Evolutionary conservation across 1,284 basidiomycete species (phyloP).

Genomic region (Coniferiporia sulphurascens): DNA sequence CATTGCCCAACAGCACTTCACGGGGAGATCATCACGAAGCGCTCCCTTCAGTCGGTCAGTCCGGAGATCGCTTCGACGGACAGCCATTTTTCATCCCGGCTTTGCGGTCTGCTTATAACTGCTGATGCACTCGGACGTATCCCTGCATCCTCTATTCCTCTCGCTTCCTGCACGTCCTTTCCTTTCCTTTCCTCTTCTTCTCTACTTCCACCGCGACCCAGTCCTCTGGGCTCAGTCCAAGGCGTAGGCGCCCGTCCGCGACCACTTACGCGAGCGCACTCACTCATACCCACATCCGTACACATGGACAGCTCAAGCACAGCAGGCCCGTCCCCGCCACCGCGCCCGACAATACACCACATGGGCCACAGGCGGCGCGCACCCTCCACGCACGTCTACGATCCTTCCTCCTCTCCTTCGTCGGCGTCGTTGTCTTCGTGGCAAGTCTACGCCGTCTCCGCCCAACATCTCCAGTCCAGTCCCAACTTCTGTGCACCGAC

Average conservation of each 20-base stretch:
- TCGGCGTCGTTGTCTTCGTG: too few species aligned
- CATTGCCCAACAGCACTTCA: not conserved
- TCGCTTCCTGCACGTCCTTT: not conserved
- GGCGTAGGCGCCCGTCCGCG: too few species aligned
- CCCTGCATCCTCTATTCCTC: not conserved
- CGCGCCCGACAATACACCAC: too few species aligned
- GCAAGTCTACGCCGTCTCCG: too few species aligned
- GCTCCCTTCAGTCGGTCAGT: not conserved
- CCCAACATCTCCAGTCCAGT: not conserved
- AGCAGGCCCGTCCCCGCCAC: not conserved
- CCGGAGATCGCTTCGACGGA: slow-evolving; percentile 8
- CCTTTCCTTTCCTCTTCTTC: not conserved
- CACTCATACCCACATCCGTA: too few species aligned
- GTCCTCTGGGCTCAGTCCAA: too few species aligned
- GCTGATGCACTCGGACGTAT: not conserved
- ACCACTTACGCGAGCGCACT: too few species aligned
- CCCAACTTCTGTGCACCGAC: not conserved
- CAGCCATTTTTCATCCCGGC: not conserved
- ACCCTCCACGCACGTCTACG: too few species aligned
- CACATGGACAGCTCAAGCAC: not conserved
- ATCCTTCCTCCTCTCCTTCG: too few species aligned
- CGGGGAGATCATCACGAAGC: not conserved
- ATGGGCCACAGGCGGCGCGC: too few species aligned
- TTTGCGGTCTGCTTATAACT: not conserved
- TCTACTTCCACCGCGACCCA: too few species aligned